A percentile compares a stretch with the other conserved stretches of the same genome.
Evolutionary conservation across 148 eudicot genomes (phyloP).

Genomic region (Euryodendron excelsum): DNA sequence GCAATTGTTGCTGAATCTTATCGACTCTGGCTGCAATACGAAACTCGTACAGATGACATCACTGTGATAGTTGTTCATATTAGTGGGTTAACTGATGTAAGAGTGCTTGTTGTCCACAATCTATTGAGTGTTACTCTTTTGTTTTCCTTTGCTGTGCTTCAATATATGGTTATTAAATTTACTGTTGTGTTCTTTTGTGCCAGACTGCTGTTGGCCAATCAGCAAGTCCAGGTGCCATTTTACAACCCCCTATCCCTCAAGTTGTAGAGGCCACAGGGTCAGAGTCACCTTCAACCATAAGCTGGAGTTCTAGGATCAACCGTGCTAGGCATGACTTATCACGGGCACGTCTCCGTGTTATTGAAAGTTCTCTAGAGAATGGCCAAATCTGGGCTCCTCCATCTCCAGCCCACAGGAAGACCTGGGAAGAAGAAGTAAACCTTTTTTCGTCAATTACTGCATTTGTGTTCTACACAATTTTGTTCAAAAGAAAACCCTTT

Average conservation of each 20-base stretch:
- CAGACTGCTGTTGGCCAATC: slow-evolving; percentile 48
- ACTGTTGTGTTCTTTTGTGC: slow-evolving; percentile 13
- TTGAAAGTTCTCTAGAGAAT: slow-evolving; percentile 87
- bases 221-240: slow-evolving; percentile 42
- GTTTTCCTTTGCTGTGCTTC: neutral
- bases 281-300: slow-evolving; percentile 74
- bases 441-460: slow-evolving; percentile 10
- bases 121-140: neutral
- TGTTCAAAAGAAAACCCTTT: neutral
- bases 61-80: slow-evolving; percentile 90
- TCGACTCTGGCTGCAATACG: slow-evolving; percentile 97
- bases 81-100: slow-evolving; percentile 69
- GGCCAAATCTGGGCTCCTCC: slow-evolving; percentile 89
- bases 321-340: slow-evolving; percentile 88
- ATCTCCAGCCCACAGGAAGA: slow-evolving; percentile 83
- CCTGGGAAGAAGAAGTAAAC: slow-evolving; percentile 97
- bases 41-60: slow-evolving; percentile 99
- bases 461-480: slow-evolving; percentile 3
- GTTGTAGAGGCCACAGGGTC: slow-evolving; percentile 74
- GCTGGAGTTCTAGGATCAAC: slow-evolving; percentile 58
- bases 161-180: slow-evolving; percentile 7
- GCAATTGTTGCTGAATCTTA: slow-evolving; percentile 99
- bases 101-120: slow-evolving; percentile 21
- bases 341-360: slow-evolving; percentile 84
- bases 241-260: slow-evolving; percentile 63